phyloP scores from a whole-genome alignment of 176 grass and related monocot species.

The Bothriochloa decipiens region DNA sequence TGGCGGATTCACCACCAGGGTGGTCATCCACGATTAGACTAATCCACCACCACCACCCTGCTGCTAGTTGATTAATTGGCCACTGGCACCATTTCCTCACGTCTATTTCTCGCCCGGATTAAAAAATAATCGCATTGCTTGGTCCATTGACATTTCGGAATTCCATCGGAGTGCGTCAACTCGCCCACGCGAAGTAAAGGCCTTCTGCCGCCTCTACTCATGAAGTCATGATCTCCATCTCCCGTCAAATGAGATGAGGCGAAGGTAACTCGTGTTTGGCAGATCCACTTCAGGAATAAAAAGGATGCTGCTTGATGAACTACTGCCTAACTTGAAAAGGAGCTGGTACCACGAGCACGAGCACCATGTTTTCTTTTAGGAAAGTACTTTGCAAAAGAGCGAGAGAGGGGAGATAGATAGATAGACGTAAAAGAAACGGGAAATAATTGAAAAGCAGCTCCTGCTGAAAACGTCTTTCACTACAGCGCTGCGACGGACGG shows the following conservation, averaged over 20 bases:
- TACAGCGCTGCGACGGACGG: not conserved
- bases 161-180: not conserved
- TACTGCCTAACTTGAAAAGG: constrained; percentile 35
- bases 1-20: not conserved
- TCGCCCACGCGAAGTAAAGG: not conserved
- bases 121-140: not conserved
- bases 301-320: not conserved
- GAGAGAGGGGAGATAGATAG: too few species aligned
- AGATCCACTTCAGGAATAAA: not conserved
- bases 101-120: not conserved
- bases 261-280: not conserved
- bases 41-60: not conserved
- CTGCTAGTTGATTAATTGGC: constrained; percentile 6
- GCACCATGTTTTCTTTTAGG: not conserved
- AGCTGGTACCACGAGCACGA: not conserved
- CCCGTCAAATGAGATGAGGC: not conserved
- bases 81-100: not conserved
- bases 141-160: not conserved
- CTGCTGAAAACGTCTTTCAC: constrained; percentile 14
- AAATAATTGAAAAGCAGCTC: constrained; percentile 8
- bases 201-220: not conserved
- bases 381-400: not conserved
- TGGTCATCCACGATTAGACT: not conserved
- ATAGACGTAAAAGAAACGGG: not conserved
- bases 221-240: not conserved